Conservation (phyloP, 768 basidiomycete genomes). For the Tephrocybe sp. region DNA sequence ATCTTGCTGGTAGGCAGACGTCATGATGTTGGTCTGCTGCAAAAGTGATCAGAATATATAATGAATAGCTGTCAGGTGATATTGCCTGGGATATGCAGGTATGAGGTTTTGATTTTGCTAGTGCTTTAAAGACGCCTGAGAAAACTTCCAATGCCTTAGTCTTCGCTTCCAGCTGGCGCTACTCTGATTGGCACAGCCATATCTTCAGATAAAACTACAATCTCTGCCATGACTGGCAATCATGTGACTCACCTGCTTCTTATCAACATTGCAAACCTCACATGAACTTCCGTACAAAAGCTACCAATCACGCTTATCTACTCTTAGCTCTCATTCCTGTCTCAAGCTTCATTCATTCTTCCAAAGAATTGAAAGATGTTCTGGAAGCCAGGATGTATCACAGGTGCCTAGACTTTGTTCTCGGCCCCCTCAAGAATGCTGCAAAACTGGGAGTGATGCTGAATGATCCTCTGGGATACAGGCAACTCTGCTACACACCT, state of each 20-base stretch:
- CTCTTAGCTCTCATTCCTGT: constrained; percentile 17
- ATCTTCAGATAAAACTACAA: constrained; percentile 19
- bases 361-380: background rate
- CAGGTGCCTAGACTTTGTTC: background rate
- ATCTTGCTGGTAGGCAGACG: too few species aligned
- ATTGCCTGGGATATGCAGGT: constrained; percentile 21
- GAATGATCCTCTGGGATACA: background rate
- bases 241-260: constrained; percentile 10
- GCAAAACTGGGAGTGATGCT: background rate
- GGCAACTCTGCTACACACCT: constrained; percentile 21
- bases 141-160: background rate
- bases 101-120: background rate
- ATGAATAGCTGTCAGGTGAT: constrained; percentile 21
- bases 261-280: constrained; percentile 15
- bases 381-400: background rate
- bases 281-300: constrained; percentile 14
- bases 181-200: constrained; percentile 16
- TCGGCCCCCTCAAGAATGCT: background rate
- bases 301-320: constrained; percentile 14
- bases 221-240: constrained; percentile 17
- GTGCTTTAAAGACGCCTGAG: constrained; percentile 7
- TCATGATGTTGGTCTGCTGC: too few species aligned
- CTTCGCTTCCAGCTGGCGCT: constrained; percentile 14
- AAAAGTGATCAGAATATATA: constrained; percentile 19
- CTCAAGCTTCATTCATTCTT: background rate